phyloP scores from a whole-genome alignment of 1,139 yeast genomes.

The Geotrichum carabidarum region DNA sequence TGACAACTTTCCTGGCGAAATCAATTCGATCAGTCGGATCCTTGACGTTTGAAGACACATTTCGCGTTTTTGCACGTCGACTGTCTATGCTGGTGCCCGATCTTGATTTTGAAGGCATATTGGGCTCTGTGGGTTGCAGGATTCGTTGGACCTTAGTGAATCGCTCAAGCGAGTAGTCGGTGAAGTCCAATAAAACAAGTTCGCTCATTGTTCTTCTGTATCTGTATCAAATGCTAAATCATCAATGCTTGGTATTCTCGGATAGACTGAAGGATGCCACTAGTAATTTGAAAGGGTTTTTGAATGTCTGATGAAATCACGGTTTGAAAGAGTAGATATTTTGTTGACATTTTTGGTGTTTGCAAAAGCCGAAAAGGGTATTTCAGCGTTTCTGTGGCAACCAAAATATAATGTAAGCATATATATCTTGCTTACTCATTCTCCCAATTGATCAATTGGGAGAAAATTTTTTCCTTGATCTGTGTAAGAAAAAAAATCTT shows the following conservation, averaged over 20 bases:
- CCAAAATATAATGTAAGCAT: background rate
- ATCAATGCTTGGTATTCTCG: background rate
- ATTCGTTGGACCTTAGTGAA: constrained; percentile 19
- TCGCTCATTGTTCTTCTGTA: constrained; percentile 14
- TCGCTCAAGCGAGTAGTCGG: constrained; percentile 19
- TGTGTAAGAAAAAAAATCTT: background rate
- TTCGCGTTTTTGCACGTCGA: background rate
- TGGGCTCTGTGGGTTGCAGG: constrained; percentile 12
- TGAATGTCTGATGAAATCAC: background rate
- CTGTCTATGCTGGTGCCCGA: background rate
- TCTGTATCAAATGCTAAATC: background rate
- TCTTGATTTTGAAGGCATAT: background rate
- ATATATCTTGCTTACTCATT: background rate
- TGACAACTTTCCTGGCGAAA: constrained; percentile 19
- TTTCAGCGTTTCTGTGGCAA: background rate
- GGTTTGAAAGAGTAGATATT: background rate
- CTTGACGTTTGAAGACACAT: background rate
- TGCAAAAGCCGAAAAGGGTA: background rate
- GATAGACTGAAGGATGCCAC: background rate
- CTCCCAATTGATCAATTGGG: constrained; percentile 8
- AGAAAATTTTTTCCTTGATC: constrained; percentile 2
- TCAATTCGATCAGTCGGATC: constrained; percentile 17
- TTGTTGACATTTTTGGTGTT: constrained; percentile 7
- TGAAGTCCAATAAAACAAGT: constrained; percentile 19
- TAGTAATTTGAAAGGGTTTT: background rate